Evolutionary conservation across 2,329 filamentous ascomycete species (phyloP).

Genomic region (Endocalyx cinctus): DNA sequence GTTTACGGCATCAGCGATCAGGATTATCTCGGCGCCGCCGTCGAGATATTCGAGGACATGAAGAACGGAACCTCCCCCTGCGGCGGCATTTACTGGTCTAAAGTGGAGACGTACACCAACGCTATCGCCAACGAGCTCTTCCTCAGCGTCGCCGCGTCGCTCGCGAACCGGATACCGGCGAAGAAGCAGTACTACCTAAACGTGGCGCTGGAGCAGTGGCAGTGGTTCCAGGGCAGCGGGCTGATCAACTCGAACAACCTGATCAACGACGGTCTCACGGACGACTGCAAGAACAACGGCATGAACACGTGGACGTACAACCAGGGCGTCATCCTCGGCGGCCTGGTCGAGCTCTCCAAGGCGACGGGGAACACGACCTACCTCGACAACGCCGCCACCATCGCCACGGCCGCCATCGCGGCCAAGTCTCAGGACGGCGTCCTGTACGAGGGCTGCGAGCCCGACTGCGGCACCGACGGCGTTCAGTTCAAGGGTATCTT

Average conservation of each 20-base stretch:
- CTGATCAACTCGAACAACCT: constrained; percentile 45
- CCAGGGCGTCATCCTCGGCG: constrained; percentile 51
- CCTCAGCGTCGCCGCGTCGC: constrained; percentile 45
- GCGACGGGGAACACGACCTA: constrained; percentile 37
- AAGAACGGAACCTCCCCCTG: constrained; percentile 42
- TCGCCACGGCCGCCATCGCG: constrained; percentile 48
- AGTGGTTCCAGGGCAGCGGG: constrained; percentile 46
- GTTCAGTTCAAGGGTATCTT: constrained; percentile 70
- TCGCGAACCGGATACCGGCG: constrained; percentile 42
- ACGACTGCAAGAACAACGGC: constrained; percentile 44
- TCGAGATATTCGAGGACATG: constrained; percentile 52
- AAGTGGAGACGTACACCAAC: constrained; percentile 45
- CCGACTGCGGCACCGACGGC: constrained; percentile 45
- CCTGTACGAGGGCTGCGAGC: constrained; percentile 51
- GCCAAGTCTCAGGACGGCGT: constrained; percentile 40
- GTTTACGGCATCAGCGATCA: constrained; percentile 31
- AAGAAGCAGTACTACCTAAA: constrained; percentile 37
- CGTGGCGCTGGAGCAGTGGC: constrained; percentile 44
- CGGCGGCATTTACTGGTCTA: constrained; percentile 56
- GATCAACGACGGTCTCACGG: constrained; percentile 49
- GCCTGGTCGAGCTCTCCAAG: constrained; percentile 44
- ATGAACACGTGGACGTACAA: constrained; percentile 49
- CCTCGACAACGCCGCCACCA: constrained; percentile 35
- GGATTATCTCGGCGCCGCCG: constrained; percentile 47
- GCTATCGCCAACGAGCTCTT: constrained; percentile 54